A percentile compares a stretch with the other conserved stretches of the same genome.
phyloP scores from a whole-genome alignment of 768 basidiomycete species.

The Suillus subalutaceus region DNA sequence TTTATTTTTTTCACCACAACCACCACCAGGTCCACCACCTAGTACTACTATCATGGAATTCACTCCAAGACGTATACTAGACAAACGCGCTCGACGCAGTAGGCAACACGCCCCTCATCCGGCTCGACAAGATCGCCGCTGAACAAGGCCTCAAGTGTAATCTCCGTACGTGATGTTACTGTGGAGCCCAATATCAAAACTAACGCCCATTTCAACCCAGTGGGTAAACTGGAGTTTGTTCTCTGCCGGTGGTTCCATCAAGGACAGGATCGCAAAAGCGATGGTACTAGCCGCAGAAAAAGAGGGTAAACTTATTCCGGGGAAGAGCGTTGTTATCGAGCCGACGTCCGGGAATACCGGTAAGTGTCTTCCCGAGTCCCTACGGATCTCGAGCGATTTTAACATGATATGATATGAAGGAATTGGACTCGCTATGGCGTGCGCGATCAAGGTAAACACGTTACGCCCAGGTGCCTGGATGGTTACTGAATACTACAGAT shows the following conservation, averaged over 20 bases:
- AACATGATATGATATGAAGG: conserved; percentile 44
- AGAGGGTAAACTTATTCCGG: conserved; percentile 82
- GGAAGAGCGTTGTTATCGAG: conserved; percentile 91
- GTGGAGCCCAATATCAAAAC: not conserved
- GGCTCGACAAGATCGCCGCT: conserved; percentile 77
- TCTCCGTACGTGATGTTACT: conserved; percentile 60
- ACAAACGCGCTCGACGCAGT: conserved; percentile 84
- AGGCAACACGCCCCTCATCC: conserved; percentile 89
- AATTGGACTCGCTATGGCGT: conserved; percentile 91
- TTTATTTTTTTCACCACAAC: not conserved
- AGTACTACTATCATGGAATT: conserved; percentile 28
- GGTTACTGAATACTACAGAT: conserved; percentile 76
- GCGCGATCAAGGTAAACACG: conserved; percentile 83
- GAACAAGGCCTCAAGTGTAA: conserved; percentile 85
- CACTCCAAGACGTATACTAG: conserved; percentile 53
- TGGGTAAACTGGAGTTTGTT: conserved; percentile 91
- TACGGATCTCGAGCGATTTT: not conserved
- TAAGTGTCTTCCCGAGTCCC: conserved; percentile 35
- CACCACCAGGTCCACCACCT: not conserved
- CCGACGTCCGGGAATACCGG: conserved; percentile 97
- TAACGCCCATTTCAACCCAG: conserved; percentile 39
- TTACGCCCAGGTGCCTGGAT: conserved; percentile 21
- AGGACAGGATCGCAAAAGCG: conserved; percentile 94
- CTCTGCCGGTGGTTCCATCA: conserved; percentile 91
- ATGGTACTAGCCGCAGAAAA: conserved; percentile 96